Conservation (phyloP, 768 basidiomycete species). For the Kwoniella botswanensis region DNA sequence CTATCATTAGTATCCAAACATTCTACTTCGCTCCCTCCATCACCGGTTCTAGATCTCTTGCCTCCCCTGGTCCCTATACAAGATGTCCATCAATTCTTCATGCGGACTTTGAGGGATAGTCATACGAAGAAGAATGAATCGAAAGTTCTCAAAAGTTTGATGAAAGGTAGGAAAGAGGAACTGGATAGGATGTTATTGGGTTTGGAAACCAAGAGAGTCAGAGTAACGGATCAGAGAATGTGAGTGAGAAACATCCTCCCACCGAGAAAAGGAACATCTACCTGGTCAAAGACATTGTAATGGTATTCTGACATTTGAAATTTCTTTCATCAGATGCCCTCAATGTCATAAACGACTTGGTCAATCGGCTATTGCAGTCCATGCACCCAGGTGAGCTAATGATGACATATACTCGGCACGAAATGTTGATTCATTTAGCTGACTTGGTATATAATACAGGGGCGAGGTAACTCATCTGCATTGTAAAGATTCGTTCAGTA, state of each 20-base stretch:
- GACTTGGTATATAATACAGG: conserved; percentile 59
- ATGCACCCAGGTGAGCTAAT: conserved; percentile 74
- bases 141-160: conserved; percentile 71
- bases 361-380: conserved; percentile 90
- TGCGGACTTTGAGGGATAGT: conserved; percentile 68
- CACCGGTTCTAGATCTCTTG: conserved; percentile 80
- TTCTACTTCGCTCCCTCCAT: conserved; percentile 76
- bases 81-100: conserved; percentile 77
- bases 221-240: conserved; percentile 91
- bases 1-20: conserved; percentile 86
- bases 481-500: conserved; percentile 75
- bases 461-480: conserved; percentile 97
- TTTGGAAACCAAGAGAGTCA: conserved; percentile 79
- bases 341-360: conserved; percentile 94
- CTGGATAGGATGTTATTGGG: conserved; percentile 73
- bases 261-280: too few species aligned
- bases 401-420: background rate
- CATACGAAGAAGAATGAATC: conserved; percentile 69
- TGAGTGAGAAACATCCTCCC: conserved; percentile 60
- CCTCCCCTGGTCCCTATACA: conserved; percentile 87
- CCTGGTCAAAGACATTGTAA: background rate
- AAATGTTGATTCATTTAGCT: background rate
- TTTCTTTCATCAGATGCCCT: conserved; percentile 70
- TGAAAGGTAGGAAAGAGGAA: conserved; percentile 77
- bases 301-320: background rate